phyloP scores from a whole-genome alignment of 108 stramenopile genomes.

The Nitzschia putrida region DNA sequence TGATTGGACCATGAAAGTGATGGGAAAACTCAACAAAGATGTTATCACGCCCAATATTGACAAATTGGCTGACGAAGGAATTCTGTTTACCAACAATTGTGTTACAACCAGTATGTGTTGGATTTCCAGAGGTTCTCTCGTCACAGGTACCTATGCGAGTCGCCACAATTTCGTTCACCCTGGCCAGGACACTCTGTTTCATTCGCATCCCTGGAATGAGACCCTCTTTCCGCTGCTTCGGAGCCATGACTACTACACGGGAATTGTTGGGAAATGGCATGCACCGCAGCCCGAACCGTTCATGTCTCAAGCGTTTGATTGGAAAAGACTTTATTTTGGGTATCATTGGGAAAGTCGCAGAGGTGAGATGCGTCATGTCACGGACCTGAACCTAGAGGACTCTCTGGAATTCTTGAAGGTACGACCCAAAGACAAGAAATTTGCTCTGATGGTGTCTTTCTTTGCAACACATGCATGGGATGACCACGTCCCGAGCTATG shows the following conservation, averaged over 20 bases:
- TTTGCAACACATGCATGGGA: constrained; percentile 68
- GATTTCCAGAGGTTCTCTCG: constrained; percentile 73
- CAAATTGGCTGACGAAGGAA: constrained; percentile 67
- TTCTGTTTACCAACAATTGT: constrained; percentile 76
- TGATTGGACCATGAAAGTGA: constrained; percentile 52
- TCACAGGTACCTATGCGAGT: constrained; percentile 65
- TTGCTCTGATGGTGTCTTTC: constrained; percentile 76
- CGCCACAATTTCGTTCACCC: constrained; percentile 40
- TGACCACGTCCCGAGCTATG: constrained; percentile 13
- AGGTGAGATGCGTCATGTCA: constrained; percentile 41
- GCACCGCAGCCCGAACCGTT: constrained; percentile 7
- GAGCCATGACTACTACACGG: constrained; percentile 66
- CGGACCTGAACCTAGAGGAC: constrained; percentile 68
- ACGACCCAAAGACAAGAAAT: constrained; percentile 51
- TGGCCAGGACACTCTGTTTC: constrained; percentile 19
- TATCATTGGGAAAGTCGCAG: constrained; percentile 32
- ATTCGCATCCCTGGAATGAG: constrained; percentile 53
- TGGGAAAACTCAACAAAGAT: constrained; percentile 39
- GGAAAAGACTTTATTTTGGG: constrained; percentile 41
- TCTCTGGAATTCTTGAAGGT: constrained; percentile 57
- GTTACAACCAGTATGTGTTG: constrained; percentile 85
- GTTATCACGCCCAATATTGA: constrained; percentile 69
- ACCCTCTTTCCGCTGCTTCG: constrained; percentile 67
- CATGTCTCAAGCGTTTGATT: constrained; percentile 37
- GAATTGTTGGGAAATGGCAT: constrained; percentile 78